A percentile compares a stretch with the other conserved stretches of the same genome.
These are phyloP conservation scores for Lophiotrema nucula DNA, from an alignment of 495 filamentous ascomycete genomes.

Conservation along the genomic window DNA sequence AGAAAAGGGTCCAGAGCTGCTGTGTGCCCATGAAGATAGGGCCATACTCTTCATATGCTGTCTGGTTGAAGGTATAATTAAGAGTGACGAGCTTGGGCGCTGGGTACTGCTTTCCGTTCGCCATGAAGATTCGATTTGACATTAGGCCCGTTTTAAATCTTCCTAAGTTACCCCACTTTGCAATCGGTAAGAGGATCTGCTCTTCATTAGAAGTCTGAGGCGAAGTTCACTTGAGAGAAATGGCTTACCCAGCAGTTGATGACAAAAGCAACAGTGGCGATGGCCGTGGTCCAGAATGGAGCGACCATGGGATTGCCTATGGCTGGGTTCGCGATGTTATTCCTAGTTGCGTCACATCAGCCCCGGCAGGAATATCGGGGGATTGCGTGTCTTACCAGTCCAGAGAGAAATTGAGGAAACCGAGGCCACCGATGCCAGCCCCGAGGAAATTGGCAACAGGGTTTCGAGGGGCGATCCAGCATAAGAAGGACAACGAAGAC, in stretches of 20 bases:
- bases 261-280: constrained; percentile 53
- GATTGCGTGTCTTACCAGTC: constrained; percentile 60
- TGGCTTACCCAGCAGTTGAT: constrained; percentile 57
- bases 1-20: constrained; percentile 56
- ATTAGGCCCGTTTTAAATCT: constrained; percentile 52
- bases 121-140: constrained; percentile 54
- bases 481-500: constrained; percentile 58
- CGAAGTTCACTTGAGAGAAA: no score
- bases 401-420: constrained; percentile 55
- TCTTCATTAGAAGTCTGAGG: no score
- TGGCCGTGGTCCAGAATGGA: constrained; percentile 57
- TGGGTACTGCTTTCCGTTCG: constrained; percentile 54
- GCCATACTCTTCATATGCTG: constrained; percentile 51
- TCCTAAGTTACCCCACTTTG: constrained; percentile 55
- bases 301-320: constrained; percentile 55
- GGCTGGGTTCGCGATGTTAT: no score
- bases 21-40: constrained; percentile 55
- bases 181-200: constrained; percentile 54
- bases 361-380: no score
- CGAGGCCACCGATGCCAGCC: constrained; percentile 58
- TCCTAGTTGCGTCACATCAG: no score
- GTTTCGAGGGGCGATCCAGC: constrained; percentile 59
- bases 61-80: constrained; percentile 53
- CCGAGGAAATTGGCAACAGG: constrained; percentile 58
- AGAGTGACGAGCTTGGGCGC: constrained; percentile 48